These are phyloP conservation scores for Clohesyomyces aquaticus DNA, from an alignment of 495 filamentous ascomycete species.

Conservation along the genomic window DNA sequence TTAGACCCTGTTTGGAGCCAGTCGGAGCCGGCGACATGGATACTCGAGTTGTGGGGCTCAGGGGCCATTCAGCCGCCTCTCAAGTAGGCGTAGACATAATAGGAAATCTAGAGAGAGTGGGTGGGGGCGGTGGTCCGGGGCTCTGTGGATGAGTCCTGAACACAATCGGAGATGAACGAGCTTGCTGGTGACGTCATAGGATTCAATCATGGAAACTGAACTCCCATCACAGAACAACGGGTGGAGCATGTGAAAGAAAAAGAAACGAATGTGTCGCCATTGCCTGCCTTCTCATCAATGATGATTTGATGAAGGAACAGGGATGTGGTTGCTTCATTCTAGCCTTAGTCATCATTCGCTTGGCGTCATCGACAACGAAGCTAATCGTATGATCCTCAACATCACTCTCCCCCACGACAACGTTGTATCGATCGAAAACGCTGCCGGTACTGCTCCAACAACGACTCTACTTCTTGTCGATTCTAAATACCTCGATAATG, in stretches of 20 bases:
- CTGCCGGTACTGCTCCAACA: too few relatives aligned
- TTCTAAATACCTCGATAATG: constrained; percentile 16
- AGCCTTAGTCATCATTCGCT: constrained; percentile 4
- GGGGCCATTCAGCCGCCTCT: too few relatives aligned
- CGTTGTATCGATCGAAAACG: not conserved
- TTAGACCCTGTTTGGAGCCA: not conserved
- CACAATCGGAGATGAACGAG: too few relatives aligned
- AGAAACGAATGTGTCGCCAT: not conserved
- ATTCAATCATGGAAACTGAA: too few relatives aligned
- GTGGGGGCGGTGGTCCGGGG: too few relatives aligned
- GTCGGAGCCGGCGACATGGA: not conserved
- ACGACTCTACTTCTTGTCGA: not conserved
- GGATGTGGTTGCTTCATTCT: not conserved
- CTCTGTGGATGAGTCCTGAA: too few relatives aligned
- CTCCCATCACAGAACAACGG: too few relatives aligned
- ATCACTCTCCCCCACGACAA: not conserved
- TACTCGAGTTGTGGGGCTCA: too few relatives aligned
- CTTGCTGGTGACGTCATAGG: too few relatives aligned
- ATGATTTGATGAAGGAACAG: not conserved
- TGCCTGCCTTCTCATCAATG: not conserved
- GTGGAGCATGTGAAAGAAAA: too few relatives aligned
- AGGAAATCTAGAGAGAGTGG: not conserved
- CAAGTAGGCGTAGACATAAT: not conserved
- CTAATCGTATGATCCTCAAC: not conserved
- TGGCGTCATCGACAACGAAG: constrained; percentile 3